Base-by-base conservation (phyloP, 139 green algal genomes). In the Prasinococcaceae sp. region DNA sequence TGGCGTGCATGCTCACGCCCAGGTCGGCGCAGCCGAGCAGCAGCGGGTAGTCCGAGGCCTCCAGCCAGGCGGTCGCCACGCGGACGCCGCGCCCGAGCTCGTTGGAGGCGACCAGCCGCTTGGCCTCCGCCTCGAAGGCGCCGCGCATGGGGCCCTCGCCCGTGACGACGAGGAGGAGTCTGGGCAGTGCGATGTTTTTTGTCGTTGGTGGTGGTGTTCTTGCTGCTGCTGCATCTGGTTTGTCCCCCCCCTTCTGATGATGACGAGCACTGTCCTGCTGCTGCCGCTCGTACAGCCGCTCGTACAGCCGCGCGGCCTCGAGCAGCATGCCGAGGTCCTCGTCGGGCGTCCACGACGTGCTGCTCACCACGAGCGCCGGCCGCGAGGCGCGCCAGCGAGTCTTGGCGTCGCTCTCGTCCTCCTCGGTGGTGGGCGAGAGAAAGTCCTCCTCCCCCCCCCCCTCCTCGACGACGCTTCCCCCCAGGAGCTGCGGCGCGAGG, bases 301-400 rank as follows among this genome's bases (percentile, higher is more conserved):
- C 70, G 36, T 79, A 80, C 30, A 65, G 36, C 19, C 59, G 35
- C 28, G 44, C 53, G 3, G 82, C 89, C 12, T 79, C 70, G 22
- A 98, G 53, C 41, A 98, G 73, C 10, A 95, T 65, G 10, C 61
- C 70, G 69, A 98, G 96, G 69, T 98, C 90, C 61, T 98, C 90
- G 50, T 98, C 90, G 1, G 80, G 69, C 0, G 90, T 97, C 89
- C 89, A 97, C 59, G 79, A 93, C 12, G 90, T 98, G 77, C 78
- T 89, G 69, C 73, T 93, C 33, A 98, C 76, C 3, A 95, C 59
- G 2, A 98, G 6, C 6, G 77, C 83, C 0, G 87, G 86, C 16
- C 83, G 68, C 37, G 75, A 61, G 0, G 30, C 12, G n/a, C 74
- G 52, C 61, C 53, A 65, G 17, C n/a, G n/a, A n/a, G n/a, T 54